Base-by-base conservation (phyloP, 179 eudicot genomes). In the Camellia oleifera region DNA sequence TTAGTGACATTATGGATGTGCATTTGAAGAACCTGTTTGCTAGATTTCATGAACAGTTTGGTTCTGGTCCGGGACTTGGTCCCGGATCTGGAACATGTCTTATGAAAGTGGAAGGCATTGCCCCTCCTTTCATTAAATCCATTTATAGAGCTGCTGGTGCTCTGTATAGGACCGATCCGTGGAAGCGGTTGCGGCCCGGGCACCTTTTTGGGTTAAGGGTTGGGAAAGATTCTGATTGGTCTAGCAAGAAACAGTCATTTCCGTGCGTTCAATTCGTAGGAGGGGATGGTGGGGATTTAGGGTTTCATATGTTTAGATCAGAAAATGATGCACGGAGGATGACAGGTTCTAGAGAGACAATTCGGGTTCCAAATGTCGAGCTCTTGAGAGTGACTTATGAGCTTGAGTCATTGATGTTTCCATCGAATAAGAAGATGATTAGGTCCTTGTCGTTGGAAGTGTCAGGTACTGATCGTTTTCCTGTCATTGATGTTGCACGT, bases 11-110 rank as follows among this genome's bases (percentile, higher is more conserved):
- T 23, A 85, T 87, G 89, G 94, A 92, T 85, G 76, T 84, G 72
- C 91, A 92, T 81, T 83, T 92, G 86, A 92, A 89, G 89, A 83
- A 75, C 60, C 81, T 89, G 72, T 86, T 92, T 79, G 87, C 87
- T 44, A 86, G 92, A 83, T 87, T 81, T 69, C 89, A 89, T 71
- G 94, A 90, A 79, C 94, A 92, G 80, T 92, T 90, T 66, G 94
- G 94, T 78, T 84, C 92, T 2, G 92, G 95, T 20, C 92, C 93
- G 20, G 95, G 95, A n/a, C 91, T 92, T 3, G 92, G 96, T 45
- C 92, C 92, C n/a, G 94, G 93, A 77, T 89, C 93, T 40, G 89
- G 86, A 45, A 79, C 93, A 20, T 87, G 90, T 79, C 88, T 92
- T 0, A 48, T 85, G 76, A 90, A 85, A 56, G 88, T 92, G 18